phyloP scores from a whole-genome alignment of 331 rosid species.

The Malus hybrid region DNA sequence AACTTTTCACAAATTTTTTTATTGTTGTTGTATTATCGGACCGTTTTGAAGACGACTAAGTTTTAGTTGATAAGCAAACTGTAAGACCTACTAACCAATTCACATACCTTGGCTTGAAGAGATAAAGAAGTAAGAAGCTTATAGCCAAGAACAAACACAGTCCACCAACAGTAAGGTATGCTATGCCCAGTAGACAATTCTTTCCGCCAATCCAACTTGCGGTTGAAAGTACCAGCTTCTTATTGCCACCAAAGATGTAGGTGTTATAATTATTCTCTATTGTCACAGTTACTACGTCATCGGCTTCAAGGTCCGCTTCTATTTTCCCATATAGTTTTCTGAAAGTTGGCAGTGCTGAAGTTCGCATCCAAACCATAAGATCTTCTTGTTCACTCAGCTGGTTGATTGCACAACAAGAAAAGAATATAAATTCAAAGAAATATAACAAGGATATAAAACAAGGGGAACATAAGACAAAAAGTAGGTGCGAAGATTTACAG shows the following conservation, averaged over 20 bases:
- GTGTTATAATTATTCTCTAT: constrained; percentile 79
- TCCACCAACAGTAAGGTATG: constrained; percentile 61
- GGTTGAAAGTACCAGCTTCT: constrained; percentile 70
- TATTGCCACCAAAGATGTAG: constrained; percentile 62
- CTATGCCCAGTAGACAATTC: constrained; percentile 65
- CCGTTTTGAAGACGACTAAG: neutral
- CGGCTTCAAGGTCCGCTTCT: constrained; percentile 58
- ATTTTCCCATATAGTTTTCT: constrained; percentile 83
- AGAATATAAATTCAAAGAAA: neutral
- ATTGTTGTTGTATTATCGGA: too few relatives aligned
- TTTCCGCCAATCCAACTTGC: constrained; percentile 83
- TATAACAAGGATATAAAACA: neutral
- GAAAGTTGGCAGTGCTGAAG: constrained; percentile 76
- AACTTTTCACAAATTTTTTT: too few relatives aligned
- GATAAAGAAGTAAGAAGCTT: constrained; percentile 56
- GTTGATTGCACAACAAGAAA: constrained; percentile 20
- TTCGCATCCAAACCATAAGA: constrained; percentile 95
- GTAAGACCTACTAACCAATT: neutral
- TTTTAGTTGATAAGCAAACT: neutral
- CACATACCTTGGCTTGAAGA: constrained; percentile 72
- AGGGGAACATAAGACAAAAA: neutral
- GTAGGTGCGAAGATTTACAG: constrained; percentile 30
- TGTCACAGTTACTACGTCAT: constrained; percentile 40
- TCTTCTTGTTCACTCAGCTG: constrained; percentile 82
- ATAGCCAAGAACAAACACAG: constrained; percentile 48